Base-by-base conservation (phyloP, 257 asterid species). In the Primulina eburnea region DNA sequence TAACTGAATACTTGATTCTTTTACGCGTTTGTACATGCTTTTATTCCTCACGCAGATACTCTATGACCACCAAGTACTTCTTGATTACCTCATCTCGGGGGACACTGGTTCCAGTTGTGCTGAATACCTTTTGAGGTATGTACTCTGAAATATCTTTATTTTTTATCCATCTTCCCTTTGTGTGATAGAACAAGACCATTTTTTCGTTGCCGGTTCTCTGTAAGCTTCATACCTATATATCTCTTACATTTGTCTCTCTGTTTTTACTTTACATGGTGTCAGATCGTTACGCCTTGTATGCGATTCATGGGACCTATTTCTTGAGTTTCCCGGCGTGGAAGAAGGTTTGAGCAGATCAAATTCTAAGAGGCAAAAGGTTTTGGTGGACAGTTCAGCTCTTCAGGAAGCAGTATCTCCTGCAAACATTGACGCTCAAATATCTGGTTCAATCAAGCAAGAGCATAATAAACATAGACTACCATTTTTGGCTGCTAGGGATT, bases 1-100 rank as follows among this genome's bases (percentile, higher is more conserved):
- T 7, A 50, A 56, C 57, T 62, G 6, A 20, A 14, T 8, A 64
- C n/a, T 18, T 10, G 16, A 53, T 55, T 28, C 33, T 72, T 50
- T 55, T 60, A 56, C 34, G 40, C 53, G 21, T 62, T 53, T 66
- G 68, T 59, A 40, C 34, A 64, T 40, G 29, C 30, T 38, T 70
- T 68, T 72, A 47, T 40, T 61, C 67, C 65, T 32, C 66, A 70
- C 65, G 8, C 84, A 93, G 99, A 83, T 93, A 73, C 83, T 75
- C 75, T 90, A 93, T 83, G 99, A 93, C 82, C 99, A 93, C 75
- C 95, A 90, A 81, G 96, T 93, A 67, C 95, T 93, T 79, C 92
- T 93, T 24, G 99, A 93, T 80, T 90, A 89, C 82, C 99, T 93
- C 59, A 93, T 93, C 82, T 89, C 97, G 18, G 91, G 86, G 75